These are phyloP conservation scores for Saccharomyces hybrid DNA, from an alignment of 1,139 yeast genomes.

Conservation along the genomic window DNA sequence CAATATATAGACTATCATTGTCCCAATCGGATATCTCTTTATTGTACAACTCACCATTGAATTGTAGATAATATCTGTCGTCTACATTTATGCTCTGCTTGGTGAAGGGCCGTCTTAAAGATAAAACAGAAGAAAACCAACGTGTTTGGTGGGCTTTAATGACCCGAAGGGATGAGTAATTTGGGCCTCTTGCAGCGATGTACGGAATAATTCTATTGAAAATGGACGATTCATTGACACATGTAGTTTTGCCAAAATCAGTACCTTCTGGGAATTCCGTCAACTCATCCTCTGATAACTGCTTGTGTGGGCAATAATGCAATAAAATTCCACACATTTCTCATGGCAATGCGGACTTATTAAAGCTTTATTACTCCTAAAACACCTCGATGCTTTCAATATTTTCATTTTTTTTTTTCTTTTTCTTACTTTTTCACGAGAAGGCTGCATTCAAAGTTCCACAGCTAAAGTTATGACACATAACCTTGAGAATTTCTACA, in stretches of 20 bases:
- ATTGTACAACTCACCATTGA: slow-evolving; percentile 84
- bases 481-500: neutral
- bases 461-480: neutral
- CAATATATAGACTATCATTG: slow-evolving; percentile 47
- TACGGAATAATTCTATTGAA: slow-evolving; percentile 36
- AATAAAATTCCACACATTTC: slow-evolving; percentile 42
- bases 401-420: neutral
- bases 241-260: slow-evolving; percentile 14
- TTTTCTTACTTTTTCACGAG: neutral
- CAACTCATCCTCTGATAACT: slow-evolving; percentile 8
- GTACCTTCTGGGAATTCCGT: slow-evolving; percentile 23
- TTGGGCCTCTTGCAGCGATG: slow-evolving; percentile 51
- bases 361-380: neutral
- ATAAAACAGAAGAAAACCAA: slow-evolving; percentile 58
- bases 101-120: slow-evolving; percentile 71
- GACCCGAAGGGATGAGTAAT: slow-evolving; percentile 33
- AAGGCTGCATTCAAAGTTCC: neutral
- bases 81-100: slow-evolving; percentile 51
- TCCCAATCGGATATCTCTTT: slow-evolving; percentile 36
- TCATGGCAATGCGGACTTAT: neutral
- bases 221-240: slow-evolving; percentile 10
- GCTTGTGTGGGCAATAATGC: slow-evolving; percentile 17
- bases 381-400: neutral
- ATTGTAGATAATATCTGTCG: slow-evolving; percentile 47
- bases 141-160: slow-evolving; percentile 10